A percentile compares a stretch with the other conserved stretches of the same genome.
phyloP scores from a whole-genome alignment of 1,139 yeast species.

The Pichiaceae sp. region DNA sequence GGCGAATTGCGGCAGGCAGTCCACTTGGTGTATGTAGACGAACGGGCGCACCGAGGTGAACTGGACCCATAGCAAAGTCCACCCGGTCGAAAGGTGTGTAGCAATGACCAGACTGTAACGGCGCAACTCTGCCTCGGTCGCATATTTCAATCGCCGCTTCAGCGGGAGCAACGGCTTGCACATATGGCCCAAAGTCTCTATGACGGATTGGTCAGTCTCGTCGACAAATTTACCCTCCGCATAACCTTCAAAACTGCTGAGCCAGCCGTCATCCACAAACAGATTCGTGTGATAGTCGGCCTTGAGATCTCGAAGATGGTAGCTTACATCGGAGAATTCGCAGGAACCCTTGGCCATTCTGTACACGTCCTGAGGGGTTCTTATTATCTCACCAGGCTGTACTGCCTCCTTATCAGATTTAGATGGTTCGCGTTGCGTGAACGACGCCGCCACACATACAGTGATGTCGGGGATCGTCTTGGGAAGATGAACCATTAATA shows the following conservation, averaged over 20 bases:
- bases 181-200: constrained; percentile 2
- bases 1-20: constrained; percentile 11
- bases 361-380: constrained; percentile 1
- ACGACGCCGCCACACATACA: background rate
- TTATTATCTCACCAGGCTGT: background rate
- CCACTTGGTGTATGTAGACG: constrained; percentile 16
- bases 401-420: background rate
- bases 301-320: background rate
- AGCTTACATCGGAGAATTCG: background rate
- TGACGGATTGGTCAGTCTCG: background rate
- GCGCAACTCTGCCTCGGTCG: background rate
- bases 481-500: background rate
- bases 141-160: background rate
- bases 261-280: constrained; percentile 4
- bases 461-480: background rate
- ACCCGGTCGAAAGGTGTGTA: constrained; percentile 9
- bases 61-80: constrained; percentile 21
- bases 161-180: background rate
- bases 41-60: constrained; percentile 10
- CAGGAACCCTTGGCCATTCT: background rate
- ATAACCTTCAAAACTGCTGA: background rate
- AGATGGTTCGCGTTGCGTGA: background rate
- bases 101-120: constrained; percentile 12
- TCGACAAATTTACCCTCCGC: constrained; percentile 2
- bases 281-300: constrained; percentile 1